Conservation (phyloP, 768 basidiomycete genomes). For the Amanita thiersii region DNA sequence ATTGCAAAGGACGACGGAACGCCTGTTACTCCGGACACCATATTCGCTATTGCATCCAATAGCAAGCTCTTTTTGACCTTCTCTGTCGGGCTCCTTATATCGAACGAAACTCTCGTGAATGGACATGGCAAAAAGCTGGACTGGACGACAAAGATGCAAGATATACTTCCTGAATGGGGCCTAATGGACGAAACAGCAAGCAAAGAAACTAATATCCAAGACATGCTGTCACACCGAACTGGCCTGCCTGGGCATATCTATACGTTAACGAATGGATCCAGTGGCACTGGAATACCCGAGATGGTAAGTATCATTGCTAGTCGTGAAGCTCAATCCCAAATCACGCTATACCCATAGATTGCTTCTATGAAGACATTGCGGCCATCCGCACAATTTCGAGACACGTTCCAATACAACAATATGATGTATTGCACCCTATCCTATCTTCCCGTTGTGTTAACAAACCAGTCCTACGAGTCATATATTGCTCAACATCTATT, state of each 20-base stretch:
- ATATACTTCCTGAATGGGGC: conserved; percentile 31
- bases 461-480: conserved; percentile 32
- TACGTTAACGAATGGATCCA: conserved; percentile 20
- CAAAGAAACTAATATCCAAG: conserved; percentile 26
- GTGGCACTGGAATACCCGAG: conserved; percentile 24
- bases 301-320: conserved; percentile 20
- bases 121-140: conserved; percentile 21
- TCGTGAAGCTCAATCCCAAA: neutral
- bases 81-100: conserved; percentile 30
- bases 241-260: conserved; percentile 38
- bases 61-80: conserved; percentile 32
- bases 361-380: conserved; percentile 26
- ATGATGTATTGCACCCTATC: conserved; percentile 36
- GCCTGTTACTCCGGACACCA: conserved; percentile 31
- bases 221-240: conserved; percentile 35
- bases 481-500: conserved; percentile 31
- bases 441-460: conserved; percentile 27
- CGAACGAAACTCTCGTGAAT: conserved; percentile 22
- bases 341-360: conserved; percentile 23
- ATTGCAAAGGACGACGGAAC: conserved; percentile 23
- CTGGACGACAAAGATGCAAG: conserved; percentile 28
- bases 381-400: conserved; percentile 30
- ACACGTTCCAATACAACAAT: conserved; percentile 39
- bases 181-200: conserved; percentile 29
- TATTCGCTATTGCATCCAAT: conserved; percentile 38